A percentile compares a stretch with the other conserved stretches of the same genome.
Evolutionary conservation across 768 basidiomycete species (phyloP).

Genomic region (Galerina marginata): DNA sequence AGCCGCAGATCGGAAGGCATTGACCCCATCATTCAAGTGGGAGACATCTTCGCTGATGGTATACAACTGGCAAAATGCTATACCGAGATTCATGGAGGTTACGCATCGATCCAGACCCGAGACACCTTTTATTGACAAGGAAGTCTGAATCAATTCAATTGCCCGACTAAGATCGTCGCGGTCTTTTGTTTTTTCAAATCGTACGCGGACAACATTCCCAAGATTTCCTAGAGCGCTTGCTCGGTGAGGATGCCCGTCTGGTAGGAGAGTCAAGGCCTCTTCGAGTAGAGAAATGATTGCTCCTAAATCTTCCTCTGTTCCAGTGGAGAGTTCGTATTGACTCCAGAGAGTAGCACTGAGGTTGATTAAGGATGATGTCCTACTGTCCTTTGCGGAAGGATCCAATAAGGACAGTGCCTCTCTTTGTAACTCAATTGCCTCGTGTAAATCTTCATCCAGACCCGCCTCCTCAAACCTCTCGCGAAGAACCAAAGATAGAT

Average conservation of each 20-base stretch:
- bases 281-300: not conserved
- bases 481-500: not conserved
- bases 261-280: not conserved
- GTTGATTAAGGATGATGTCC: conserved; percentile 4
- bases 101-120: not conserved
- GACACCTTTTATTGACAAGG: not conserved
- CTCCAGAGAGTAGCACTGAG: conserved; percentile 1
- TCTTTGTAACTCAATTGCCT: not conserved
- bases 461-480: not conserved
- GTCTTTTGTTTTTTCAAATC: not conserved
- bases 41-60: not conserved
- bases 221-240: not conserved
- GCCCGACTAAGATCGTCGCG: conserved; percentile 1
- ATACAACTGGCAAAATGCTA: not conserved
- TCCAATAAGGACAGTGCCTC: not conserved
- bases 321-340: not conserved
- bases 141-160: not conserved
- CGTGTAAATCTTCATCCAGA: not conserved
- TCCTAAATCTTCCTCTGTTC: not conserved
- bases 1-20: conserved; percentile 4
- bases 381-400: not conserved
- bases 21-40: conserved; percentile 2
- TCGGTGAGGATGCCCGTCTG: not conserved
- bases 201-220: not conserved
- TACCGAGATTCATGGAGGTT: not conserved